These are phyloP conservation scores for Asterionellopsis glacialis DNA, from an alignment of 108 stramenopile species.

Conservation along the genomic window DNA sequence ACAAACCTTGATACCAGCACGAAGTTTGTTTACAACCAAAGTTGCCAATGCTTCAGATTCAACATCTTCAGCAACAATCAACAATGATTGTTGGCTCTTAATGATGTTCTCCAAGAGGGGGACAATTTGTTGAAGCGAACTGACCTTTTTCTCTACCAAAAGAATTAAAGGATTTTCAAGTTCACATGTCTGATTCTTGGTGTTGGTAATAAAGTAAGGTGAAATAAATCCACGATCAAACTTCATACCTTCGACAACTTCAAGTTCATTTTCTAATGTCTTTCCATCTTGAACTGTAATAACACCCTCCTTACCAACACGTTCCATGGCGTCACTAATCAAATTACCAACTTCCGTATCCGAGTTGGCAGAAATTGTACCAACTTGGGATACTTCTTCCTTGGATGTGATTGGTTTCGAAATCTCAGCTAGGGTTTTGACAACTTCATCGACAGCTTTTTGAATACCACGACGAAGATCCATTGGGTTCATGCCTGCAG, in stretches of 20 bases:
- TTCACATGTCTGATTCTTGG: conserved; percentile 95
- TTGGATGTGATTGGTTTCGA: conserved; percentile 92
- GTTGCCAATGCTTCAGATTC: conserved; percentile 98
- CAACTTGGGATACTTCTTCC: conserved; percentile 98
- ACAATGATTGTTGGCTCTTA: conserved; percentile 87
- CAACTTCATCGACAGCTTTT: conserved; percentile 89
- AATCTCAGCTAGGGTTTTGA: conserved; percentile 82
- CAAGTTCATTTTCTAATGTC: conserved; percentile 98
- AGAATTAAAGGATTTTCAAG: conserved; percentile 96
- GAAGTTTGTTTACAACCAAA: conserved; percentile 99
- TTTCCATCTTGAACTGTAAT: conserved; percentile 99
- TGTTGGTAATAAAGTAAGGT: conserved; percentile 99
- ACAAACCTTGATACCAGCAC: conserved; percentile 98
- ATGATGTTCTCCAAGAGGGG: conserved; percentile 93
- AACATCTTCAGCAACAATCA: conserved; percentile 99
- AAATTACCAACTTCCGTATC: conserved; percentile 93
- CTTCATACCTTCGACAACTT: conserved; percentile 99
- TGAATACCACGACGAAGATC: conserved; percentile 96
- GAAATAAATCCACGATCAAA: conserved; percentile 99
- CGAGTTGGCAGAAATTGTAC: conserved; percentile 98
- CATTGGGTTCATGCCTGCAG: conserved; percentile 98
- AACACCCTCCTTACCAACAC: conserved; percentile 99
- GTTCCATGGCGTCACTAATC: conserved; percentile 98
- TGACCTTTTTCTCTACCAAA: conserved; percentile 99
- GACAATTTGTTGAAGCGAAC: conserved; percentile 92